Evolutionary conservation across 306 rosid species (phyloP).

Genomic region (Quercus gilva): DNA sequence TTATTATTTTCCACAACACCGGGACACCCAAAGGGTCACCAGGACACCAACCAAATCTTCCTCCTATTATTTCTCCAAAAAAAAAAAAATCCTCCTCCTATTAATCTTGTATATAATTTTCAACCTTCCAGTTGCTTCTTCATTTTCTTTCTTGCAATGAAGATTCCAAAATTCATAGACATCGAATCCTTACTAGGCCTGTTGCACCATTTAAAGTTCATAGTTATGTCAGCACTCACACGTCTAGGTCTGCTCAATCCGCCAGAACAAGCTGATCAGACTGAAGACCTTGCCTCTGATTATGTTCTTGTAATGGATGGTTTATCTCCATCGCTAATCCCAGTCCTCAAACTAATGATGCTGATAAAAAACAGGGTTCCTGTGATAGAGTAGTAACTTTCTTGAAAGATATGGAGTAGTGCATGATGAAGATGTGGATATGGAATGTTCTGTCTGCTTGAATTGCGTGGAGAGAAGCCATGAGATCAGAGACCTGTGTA

Average conservation of each 20-base stretch:
- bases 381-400: neutral
- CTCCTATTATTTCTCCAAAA: neutral
- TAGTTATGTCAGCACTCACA: neutral
- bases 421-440: neutral
- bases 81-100: no score
- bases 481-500: slow-evolving; percentile 16
- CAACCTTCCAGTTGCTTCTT: neutral
- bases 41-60: neutral
- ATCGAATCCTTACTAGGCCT: neutral
- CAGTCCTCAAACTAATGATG: slow-evolving; percentile 5
- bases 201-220: neutral
- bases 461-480: slow-evolving; percentile 28
- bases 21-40: no score
- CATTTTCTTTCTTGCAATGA: neutral
- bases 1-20: neutral
- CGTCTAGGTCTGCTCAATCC: slow-evolving; percentile 11
- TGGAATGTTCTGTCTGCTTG: slow-evolving; percentile 24
- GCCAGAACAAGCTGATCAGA: neutral
- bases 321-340: slow-evolving; percentile 9
- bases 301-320: slow-evolving; percentile 13
- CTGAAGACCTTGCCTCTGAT: neutral
- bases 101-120: neutral
- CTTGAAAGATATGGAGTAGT: neutral
- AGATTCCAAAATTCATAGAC: neutral
- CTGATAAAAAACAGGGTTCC: slow-evolving; percentile 29